phyloP scores from a whole-genome alignment of 257 asterid species.

The Solanum habrochaites region DNA sequence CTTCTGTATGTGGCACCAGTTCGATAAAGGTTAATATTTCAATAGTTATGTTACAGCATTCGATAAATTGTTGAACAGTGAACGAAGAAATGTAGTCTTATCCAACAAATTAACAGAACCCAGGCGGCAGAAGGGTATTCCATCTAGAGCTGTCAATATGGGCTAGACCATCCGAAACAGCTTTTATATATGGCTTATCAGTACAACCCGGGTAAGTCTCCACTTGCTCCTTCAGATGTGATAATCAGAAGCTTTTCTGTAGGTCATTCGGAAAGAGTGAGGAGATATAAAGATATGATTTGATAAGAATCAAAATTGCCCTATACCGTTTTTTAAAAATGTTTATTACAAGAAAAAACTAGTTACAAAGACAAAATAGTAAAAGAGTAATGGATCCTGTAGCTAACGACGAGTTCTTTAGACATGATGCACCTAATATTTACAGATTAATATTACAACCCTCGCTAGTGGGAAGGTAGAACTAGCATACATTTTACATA shows the following conservation, averaged over 20 bases:
- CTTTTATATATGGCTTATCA: conserved; percentile 45
- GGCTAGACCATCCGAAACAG: conserved; percentile 31
- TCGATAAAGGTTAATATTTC: conserved; percentile 30
- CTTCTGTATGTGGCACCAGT: conserved; percentile 71
- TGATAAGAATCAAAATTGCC: too few species aligned
- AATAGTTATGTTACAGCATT: conserved; percentile 6
- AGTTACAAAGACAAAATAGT: too few species aligned
- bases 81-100: conserved; percentile 27
- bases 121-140: conserved; percentile 58
- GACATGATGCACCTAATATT: too few species aligned
- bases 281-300: background rate
- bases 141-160: background rate
- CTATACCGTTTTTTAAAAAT: too few species aligned
- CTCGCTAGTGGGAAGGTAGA: too few species aligned
- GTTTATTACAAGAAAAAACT: too few species aligned
- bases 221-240: conserved; percentile 79
- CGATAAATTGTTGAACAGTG: conserved; percentile 18
- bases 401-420: too few species aligned
- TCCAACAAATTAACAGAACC: conserved; percentile 55
- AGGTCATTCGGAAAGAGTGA: background rate
- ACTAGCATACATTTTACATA: background rate
- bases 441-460: too few species aligned
- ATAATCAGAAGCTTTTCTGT: conserved; percentile 23
- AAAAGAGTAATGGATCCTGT: too few species aligned
- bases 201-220: conserved; percentile 70